Percentiles rank a stretch among this genome's conserved stretches.
Conservation (phyloP, 2,329 filamentous ascomycete species). For the Nannizzia gypsea region DNA sequence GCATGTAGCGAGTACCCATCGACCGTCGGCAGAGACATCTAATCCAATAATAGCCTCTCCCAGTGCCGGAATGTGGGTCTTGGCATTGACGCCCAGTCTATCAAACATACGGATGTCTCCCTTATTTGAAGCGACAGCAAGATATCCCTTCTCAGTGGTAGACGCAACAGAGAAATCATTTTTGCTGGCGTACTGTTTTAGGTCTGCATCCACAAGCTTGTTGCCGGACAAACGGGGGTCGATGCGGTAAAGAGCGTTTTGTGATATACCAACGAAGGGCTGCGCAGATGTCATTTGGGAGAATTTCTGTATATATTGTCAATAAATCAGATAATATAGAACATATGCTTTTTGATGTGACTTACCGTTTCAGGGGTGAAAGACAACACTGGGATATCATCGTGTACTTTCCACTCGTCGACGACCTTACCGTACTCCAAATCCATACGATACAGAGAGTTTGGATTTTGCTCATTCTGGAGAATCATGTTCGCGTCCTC, state of each 20-base stretch:
- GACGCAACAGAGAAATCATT: slow-evolving; percentile 93
- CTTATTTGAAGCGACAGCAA: slow-evolving; percentile 94
- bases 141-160: slow-evolving; percentile 91
- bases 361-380: slow-evolving; percentile 78
- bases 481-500: slow-evolving; percentile 83
- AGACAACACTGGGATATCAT: slow-evolving; percentile 82
- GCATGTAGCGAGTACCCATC: slow-evolving; percentile 90
- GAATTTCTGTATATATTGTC: slow-evolving; percentile 56
- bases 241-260: slow-evolving; percentile 84
- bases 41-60: slow-evolving; percentile 91
- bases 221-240: slow-evolving; percentile 81
- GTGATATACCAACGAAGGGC: slow-evolving; percentile 85
- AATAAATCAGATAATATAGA: slow-evolving; percentile 17
- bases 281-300: slow-evolving; percentile 93
- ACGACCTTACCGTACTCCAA: slow-evolving; percentile 95
- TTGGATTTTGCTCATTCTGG: slow-evolving; percentile 70
- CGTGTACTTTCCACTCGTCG: slow-evolving; percentile 96
- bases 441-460: slow-evolving; percentile 94
- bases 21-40: slow-evolving; percentile 88
- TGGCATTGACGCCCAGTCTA: slow-evolving; percentile 89
- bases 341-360: background rate
- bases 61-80: slow-evolving; percentile 90
- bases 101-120: slow-evolving; percentile 96
- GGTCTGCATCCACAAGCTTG: slow-evolving; percentile 82
- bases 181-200: slow-evolving; percentile 95